phyloP scores from a whole-genome alignment of 352 stramenopile species.

The Phytophthora meadii region DNA sequence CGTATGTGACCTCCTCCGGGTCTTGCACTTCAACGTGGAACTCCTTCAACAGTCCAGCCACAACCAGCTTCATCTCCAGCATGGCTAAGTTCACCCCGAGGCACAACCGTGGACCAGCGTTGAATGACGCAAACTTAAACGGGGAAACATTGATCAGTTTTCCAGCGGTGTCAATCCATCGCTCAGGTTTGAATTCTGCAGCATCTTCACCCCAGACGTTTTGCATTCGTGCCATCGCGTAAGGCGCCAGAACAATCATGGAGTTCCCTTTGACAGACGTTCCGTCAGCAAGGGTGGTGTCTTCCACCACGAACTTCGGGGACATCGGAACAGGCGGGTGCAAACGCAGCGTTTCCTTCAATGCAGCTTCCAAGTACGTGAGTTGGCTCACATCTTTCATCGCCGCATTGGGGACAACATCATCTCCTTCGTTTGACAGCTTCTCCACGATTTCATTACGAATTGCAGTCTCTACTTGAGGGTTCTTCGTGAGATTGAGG shows the following conservation, averaged over 20 bases:
- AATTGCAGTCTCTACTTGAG: constrained; percentile 50
- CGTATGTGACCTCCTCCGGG: constrained; percentile 47
- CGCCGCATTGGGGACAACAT: not conserved
- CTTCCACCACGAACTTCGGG: constrained; percentile 37
- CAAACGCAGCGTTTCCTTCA: constrained; percentile 62
- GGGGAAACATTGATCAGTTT: not conserved
- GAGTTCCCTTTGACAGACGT: not conserved
- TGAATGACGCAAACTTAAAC: constrained; percentile 44
- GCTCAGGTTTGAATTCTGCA: not conserved
- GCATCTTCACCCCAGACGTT: constrained; percentile 61
- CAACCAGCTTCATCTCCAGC: constrained; percentile 80
- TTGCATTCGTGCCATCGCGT: constrained; percentile 50
- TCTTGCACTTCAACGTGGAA: constrained; percentile 49
- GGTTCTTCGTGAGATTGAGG: constrained; percentile 57
- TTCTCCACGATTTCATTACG: constrained; percentile 44
- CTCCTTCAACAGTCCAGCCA: constrained; percentile 31
- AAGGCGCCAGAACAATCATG: constrained; percentile 27
- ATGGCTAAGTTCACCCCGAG: constrained; percentile 71
- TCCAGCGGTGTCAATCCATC: not conserved
- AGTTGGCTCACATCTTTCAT: constrained; percentile 44
- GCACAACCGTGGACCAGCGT: constrained; percentile 65
- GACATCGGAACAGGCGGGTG: constrained; percentile 51
- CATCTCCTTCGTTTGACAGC: constrained; percentile 9
- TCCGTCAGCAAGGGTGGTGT: constrained; percentile 46
- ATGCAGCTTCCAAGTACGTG: constrained; percentile 52